phyloP scores from a whole-genome alignment of 345 rosid genomes.

The Hypericum perforatum region DNA sequence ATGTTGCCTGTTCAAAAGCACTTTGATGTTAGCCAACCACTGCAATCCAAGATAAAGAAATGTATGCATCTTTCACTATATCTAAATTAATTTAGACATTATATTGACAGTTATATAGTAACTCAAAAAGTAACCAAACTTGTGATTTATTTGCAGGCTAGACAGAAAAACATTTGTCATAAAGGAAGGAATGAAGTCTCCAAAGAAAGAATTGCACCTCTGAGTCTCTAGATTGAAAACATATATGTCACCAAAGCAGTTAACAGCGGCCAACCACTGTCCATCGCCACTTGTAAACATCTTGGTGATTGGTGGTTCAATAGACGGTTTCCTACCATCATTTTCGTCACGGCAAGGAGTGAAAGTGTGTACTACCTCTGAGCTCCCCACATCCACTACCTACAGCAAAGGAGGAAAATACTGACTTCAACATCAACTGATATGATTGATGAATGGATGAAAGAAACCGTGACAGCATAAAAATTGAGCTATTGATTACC shows the following conservation, averaged over 20 bases:
- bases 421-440: background rate
- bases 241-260: slow-evolving; percentile 88
- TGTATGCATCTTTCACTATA: no score
- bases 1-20: slow-evolving; percentile 58
- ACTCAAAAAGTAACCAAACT: no score
- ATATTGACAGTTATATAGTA: no score
- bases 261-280: slow-evolving; percentile 87
- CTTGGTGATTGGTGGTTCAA: slow-evolving; percentile 82
- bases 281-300: slow-evolving; percentile 79
- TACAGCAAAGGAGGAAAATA: slow-evolving; percentile 14
- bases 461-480: no score
- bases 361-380: slow-evolving; percentile 47
- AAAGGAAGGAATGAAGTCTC: background rate
- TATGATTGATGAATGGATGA: background rate
- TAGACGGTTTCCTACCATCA: slow-evolving; percentile 34
- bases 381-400: slow-evolving; percentile 59
- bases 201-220: slow-evolving; percentile 34
- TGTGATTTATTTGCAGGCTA: no score
- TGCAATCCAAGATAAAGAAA: no score
- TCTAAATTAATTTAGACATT: no score
- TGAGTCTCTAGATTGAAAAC: slow-evolving; percentile 69
- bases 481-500: no score
- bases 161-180: background rate
- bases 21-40: background rate
- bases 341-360: slow-evolving; percentile 46